Evolutionary conservation across 345 rosid genomes (phyloP).

Genomic region (Aurinia saxatilis): DNA sequence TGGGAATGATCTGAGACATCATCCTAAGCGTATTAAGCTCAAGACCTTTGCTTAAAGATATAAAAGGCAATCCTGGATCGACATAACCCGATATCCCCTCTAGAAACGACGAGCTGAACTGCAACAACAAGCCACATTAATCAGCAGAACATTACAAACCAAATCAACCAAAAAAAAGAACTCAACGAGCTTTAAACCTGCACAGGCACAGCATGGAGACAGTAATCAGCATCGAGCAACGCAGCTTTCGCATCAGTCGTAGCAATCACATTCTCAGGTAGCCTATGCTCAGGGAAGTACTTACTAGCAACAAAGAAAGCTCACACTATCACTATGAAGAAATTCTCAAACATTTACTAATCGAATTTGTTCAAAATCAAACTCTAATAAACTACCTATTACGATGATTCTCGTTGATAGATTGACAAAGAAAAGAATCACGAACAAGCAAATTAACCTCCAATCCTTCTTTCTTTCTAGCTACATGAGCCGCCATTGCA

Average conservation of each 20-base stretch:
- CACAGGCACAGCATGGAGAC: constrained; percentile 90
- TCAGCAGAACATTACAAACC: constrained; percentile 20
- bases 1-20: constrained; percentile 94
- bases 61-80: constrained; percentile 81
- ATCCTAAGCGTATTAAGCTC: constrained; percentile 83
- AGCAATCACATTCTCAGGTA: constrained; percentile 77
- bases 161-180: not conserved
- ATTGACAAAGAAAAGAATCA: constrained; percentile 55
- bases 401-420: constrained; percentile 53
- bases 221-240: constrained; percentile 69
- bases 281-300: constrained; percentile 72
- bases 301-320: constrained; percentile 35
- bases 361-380: not conserved
- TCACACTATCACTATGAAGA: not conserved
- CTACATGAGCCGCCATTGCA: constrained; percentile 93
- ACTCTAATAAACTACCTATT: constrained; percentile 38
- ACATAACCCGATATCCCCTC: constrained; percentile 69
- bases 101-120: constrained; percentile 81
- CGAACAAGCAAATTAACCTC: constrained; percentile 83
- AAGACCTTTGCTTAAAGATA: constrained; percentile 90
- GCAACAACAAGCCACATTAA: constrained; percentile 29
- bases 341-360: not conserved
- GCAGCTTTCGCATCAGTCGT: constrained; percentile 72
- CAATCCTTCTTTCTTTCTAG: constrained; percentile 53
- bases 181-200: constrained; percentile 42